Conservation (phyloP, 306 rosid genomes). For the Fragaria vesca region DNA sequence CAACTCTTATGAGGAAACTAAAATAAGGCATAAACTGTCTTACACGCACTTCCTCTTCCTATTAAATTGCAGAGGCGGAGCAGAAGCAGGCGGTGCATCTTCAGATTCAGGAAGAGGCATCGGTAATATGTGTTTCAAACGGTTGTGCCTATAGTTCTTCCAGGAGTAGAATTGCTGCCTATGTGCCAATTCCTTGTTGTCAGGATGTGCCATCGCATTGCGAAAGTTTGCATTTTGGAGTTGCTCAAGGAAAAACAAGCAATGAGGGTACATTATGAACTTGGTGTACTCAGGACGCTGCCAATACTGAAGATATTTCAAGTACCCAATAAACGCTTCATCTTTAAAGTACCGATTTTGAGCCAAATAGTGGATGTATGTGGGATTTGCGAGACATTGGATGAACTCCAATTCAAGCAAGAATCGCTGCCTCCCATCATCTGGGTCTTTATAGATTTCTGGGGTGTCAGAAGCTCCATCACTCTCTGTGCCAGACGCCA, state of each 20-base stretch:
- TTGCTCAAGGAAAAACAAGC: constrained; percentile 87
- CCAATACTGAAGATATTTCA: constrained; percentile 94
- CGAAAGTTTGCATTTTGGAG: constrained; percentile 92
- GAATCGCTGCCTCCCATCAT: constrained; percentile 87
- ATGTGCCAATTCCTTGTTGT: constrained; percentile 87
- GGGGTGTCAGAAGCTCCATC: constrained; percentile 51
- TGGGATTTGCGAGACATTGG: constrained; percentile 93
- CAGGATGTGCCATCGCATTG: constrained; percentile 97
- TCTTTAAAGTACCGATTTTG: constrained; percentile 94
- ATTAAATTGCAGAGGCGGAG: constrained; percentile 42
- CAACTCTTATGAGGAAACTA: too few species aligned
- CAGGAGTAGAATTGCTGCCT: constrained; percentile 97
- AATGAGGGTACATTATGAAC: constrained; percentile 93
- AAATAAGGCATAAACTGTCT: too few species aligned
- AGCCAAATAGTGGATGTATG: constrained; percentile 94
- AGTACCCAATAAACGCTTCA: constrained; percentile 94
- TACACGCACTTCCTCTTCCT: too few species aligned
- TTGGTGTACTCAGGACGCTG: constrained; percentile 84
- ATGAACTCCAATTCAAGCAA: constrained; percentile 93
- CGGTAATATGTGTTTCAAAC: constrained; percentile 85
- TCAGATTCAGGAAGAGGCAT: constrained; percentile 74
- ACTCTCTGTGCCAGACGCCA: constrained; percentile 55
- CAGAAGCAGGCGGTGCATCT: constrained; percentile 50
- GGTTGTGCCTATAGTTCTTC: constrained; percentile 92
- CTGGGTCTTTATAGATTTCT: constrained; percentile 78